phyloP scores from a whole-genome alignment of 352 stramenopile species.

The Globisporangium cylindrosporum region DNA sequence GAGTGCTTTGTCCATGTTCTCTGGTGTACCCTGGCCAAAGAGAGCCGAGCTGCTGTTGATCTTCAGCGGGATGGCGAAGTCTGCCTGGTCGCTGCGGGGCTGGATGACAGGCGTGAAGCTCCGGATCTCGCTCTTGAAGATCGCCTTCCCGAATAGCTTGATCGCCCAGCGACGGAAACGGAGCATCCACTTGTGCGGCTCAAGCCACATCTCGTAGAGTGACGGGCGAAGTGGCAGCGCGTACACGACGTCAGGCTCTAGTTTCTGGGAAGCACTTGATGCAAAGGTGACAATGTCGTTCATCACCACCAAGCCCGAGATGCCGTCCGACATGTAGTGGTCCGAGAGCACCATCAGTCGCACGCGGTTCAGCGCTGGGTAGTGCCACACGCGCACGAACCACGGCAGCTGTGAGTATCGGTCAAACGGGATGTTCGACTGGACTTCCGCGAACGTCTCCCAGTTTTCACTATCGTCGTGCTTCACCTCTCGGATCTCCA shows the following conservation, averaged over 20 bases:
- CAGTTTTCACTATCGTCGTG: conserved; percentile 9
- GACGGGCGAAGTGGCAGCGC: conserved; percentile 21
- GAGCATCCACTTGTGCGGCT: conserved; percentile 18
- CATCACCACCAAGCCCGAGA: conserved; percentile 32
- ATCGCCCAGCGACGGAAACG: conserved; percentile 16
- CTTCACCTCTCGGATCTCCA: conserved; percentile 24
- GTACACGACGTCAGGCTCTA: neutral
- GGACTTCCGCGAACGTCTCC: conserved; percentile 29
- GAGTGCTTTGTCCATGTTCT: conserved; percentile 33
- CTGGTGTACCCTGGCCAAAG: conserved; percentile 34
- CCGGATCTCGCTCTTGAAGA: conserved; percentile 15
- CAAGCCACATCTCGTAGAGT: conserved; percentile 31
- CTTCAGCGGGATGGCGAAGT: conserved; percentile 26
- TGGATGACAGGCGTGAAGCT: conserved; percentile 14
- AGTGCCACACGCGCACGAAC: conserved; percentile 43
- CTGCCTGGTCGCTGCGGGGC: conserved; percentile 25
- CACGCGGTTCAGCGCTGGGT: conserved; percentile 22
- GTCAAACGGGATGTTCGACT: conserved; percentile 37
- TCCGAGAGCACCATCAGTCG: conserved; percentile 48
- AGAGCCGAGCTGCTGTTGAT: conserved; percentile 30
- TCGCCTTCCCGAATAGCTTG: conserved; percentile 18
- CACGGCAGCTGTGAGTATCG: conserved; percentile 47
- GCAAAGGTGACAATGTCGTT: conserved; percentile 35
- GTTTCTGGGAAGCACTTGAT: no score
- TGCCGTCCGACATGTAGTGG: conserved; percentile 43